Evolutionary conservation across 108 stramenopile genomes (phyloP).

Genomic region (Nannochloropsis gaditana): DNA sequence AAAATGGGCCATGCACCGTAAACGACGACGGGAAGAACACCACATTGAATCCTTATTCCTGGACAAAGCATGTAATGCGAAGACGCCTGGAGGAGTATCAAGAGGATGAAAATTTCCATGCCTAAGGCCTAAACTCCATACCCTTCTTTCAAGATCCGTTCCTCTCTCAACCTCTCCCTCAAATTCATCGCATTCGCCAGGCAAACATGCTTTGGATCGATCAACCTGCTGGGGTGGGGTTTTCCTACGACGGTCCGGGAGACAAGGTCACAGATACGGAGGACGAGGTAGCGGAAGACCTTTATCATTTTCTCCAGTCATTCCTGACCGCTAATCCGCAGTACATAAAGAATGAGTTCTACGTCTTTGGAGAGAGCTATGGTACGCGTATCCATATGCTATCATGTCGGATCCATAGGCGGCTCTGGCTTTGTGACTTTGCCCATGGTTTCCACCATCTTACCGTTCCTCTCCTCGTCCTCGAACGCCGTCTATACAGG

Average conservation of each 20-base stretch:
- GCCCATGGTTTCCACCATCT: no score
- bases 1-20: slow-evolving; percentile 93
- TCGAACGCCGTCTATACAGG: slow-evolving; percentile 19
- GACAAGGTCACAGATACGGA: slow-evolving; percentile 73
- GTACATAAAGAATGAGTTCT: slow-evolving; percentile 60
- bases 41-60: slow-evolving; percentile 73
- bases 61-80: slow-evolving; percentile 58
- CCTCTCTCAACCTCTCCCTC: background rate
- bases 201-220: slow-evolving; percentile 96
- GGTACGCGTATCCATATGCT: slow-evolving; percentile 28
- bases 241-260: slow-evolving; percentile 71
- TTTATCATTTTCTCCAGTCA: slow-evolving; percentile 83
- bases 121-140: background rate
- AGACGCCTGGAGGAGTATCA: background rate
- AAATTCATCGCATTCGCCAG: slow-evolving; percentile 43
- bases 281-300: slow-evolving; percentile 74
- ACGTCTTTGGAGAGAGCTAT: slow-evolving; percentile 65
- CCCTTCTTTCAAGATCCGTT: background rate
- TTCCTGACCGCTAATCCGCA: slow-evolving; percentile 77
- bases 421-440: no score
- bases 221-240: slow-evolving; percentile 94
- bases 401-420: no score
- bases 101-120: background rate
- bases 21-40: slow-evolving; percentile 78
- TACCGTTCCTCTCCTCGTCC: no score